Conservation (phyloP, 208 protist species). For the Wallacemonas sp. region DNA sequence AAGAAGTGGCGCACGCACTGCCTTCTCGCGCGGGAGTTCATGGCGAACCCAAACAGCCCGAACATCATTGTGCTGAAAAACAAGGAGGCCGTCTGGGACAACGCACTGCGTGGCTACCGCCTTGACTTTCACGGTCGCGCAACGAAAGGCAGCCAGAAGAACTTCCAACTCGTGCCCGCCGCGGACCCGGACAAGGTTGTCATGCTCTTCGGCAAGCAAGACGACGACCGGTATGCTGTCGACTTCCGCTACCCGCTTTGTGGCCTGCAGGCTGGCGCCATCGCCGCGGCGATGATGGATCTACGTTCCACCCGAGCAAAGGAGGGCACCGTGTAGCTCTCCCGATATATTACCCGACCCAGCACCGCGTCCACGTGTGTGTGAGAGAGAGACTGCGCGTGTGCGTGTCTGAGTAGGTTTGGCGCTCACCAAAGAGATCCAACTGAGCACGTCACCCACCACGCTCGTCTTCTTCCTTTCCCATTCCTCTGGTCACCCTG, state of each 20-base stretch:
- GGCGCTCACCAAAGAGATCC: too few relatives aligned
- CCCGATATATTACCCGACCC: background rate
- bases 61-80: constrained; percentile 36
- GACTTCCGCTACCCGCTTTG: constrained; percentile 44
- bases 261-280: constrained; percentile 33
- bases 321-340: background rate
- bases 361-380: too few relatives aligned
- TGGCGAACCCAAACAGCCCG: constrained; percentile 15
- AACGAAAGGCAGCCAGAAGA: constrained; percentile 42
- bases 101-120: constrained; percentile 34
- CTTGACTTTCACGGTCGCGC: constrained; percentile 40
- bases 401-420: too few relatives aligned
- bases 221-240: constrained; percentile 27
- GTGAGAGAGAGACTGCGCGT: too few relatives aligned
- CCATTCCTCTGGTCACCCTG: too few relatives aligned
- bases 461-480: too few relatives aligned
- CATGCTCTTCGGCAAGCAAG: constrained; percentile 43
- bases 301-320: constrained; percentile 5
- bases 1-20: constrained; percentile 22
- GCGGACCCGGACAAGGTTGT: constrained; percentile 36
- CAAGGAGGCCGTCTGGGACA: constrained; percentile 39
- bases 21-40: constrained; percentile 22
- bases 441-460: too few relatives aligned
- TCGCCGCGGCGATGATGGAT: constrained; percentile 34
- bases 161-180: constrained; percentile 37